phyloP scores from a whole-genome alignment of 441 rosid genomes.

The Eruca vesicaria region DNA sequence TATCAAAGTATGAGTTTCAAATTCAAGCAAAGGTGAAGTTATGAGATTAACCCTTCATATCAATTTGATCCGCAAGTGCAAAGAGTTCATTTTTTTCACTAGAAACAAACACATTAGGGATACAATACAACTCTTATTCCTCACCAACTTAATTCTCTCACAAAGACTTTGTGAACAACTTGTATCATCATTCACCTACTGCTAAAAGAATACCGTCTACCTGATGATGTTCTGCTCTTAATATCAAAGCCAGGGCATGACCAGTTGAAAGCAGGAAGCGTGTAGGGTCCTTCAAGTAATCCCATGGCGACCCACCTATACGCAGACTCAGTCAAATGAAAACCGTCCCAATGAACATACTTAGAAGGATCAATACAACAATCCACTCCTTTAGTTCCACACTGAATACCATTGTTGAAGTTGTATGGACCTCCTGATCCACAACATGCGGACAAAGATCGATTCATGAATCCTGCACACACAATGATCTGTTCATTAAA shows the following conservation, averaged over 20 bases:
- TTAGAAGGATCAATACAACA: slow-evolving; percentile 39
- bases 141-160: not conserved
- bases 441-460: slow-evolving; percentile 40
- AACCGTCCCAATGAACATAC: slow-evolving; percentile 46
- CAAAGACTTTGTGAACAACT: not conserved
- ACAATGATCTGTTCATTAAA: not conserved
- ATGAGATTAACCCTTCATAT: too few relatives aligned
- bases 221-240: not conserved
- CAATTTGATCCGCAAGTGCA: too few relatives aligned
- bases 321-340: slow-evolving; percentile 44
- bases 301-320: slow-evolving; percentile 23
- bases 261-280: slow-evolving; percentile 13
- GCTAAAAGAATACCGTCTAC: not conserved
- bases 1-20: too few relatives aligned
- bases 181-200: not conserved
- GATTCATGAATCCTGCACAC: slow-evolving; percentile 30
- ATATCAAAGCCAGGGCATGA: not conserved
- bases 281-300: slow-evolving; percentile 15
- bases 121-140: not conserved
- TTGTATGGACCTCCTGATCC: slow-evolving; percentile 44
- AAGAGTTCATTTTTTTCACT: not conserved
- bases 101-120: not conserved
- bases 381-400: slow-evolving; percentile 30
- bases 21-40: too few relatives aligned
- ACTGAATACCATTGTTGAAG: slow-evolving; percentile 10